Conservation (phyloP, 2,329 filamentous ascomycete species). For the Gliomastix tumulicola region DNA sequence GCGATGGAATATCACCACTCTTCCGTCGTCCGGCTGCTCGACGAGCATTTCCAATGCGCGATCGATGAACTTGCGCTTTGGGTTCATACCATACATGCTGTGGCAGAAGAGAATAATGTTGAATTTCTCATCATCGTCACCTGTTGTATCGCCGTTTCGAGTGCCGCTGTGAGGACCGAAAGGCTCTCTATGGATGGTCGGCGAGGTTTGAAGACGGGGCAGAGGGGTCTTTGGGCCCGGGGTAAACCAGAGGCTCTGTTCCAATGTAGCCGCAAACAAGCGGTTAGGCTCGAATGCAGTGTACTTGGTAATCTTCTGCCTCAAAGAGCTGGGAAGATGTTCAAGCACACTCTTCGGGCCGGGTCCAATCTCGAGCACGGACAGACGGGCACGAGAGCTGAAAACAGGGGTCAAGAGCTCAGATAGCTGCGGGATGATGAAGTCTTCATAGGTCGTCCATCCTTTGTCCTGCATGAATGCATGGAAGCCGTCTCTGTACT, state of each 20-base stretch:
- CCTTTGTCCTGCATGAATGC: constrained; percentile 25
- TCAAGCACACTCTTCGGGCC: constrained; percentile 48
- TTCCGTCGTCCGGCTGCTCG: constrained; percentile 23
- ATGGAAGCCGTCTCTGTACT: constrained; percentile 43
- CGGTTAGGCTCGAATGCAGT: constrained; percentile 45
- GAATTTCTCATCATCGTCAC: constrained; percentile 31
- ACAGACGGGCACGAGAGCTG: constrained; percentile 31
- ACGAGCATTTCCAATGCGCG: constrained; percentile 39
- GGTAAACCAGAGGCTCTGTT: constrained; percentile 29
- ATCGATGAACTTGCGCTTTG: constrained; percentile 37
- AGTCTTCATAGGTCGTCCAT: constrained; percentile 36
- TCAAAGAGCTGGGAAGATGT: constrained; percentile 32
- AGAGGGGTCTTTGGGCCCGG: constrained; percentile 23
- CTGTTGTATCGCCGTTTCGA: too few species aligned
- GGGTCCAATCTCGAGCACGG: constrained; percentile 53
- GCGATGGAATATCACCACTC: constrained; percentile 51
- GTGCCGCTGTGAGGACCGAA: too few species aligned
- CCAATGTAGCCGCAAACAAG: constrained; percentile 34
- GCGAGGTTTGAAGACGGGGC: constrained; percentile 27
- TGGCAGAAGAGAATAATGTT: constrained; percentile 56
- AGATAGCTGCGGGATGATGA: constrained; percentile 43
- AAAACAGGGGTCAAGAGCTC: constrained; percentile 31
- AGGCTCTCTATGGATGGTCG: constrained; percentile 26
- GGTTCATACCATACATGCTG: constrained; percentile 55
- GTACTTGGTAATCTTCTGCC: constrained; percentile 40